Conservation (phyloP, 1,284 basidiomycete genomes). For the Leccinum subfulvum region DNA sequence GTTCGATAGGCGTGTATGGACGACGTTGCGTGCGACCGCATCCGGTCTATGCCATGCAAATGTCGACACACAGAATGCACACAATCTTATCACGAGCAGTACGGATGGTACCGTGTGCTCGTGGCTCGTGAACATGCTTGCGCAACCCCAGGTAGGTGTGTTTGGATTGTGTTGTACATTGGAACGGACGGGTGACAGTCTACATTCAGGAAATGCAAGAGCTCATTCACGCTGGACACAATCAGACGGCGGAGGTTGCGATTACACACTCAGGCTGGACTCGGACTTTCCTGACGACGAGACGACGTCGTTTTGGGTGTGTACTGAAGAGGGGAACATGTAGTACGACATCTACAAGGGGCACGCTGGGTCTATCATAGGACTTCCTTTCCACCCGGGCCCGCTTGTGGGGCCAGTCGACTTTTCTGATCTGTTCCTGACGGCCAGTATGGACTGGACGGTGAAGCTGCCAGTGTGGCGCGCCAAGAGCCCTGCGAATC, state of each 20-base stretch:
- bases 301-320: constrained; percentile 93
- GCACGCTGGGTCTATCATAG: constrained; percentile 91
- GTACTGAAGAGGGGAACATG: constrained; percentile 95
- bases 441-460: constrained; percentile 92
- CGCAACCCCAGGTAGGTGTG: constrained; percentile 80
- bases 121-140: constrained; percentile 98
- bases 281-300: constrained; percentile 96
- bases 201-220: constrained; percentile 80
- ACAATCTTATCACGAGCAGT: constrained; percentile 92
- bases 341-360: constrained; percentile 91
- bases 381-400: constrained; percentile 79
- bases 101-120: constrained; percentile 97
- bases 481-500: constrained; percentile 59
- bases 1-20: too few species aligned
- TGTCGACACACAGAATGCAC: constrained; percentile 98
- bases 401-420: constrained; percentile 88
- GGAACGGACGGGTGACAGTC: constrained; percentile 1
- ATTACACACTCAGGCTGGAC: constrained; percentile 75
- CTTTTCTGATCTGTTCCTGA: constrained; percentile 93
- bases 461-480: constrained; percentile 82
- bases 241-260: constrained; percentile 93
- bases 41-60: constrained; percentile 95
- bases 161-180: neutral
- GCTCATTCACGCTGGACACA: constrained; percentile 81
- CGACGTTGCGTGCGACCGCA: constrained; percentile 32